These are phyloP conservation scores for Asterochloris erici DNA, from an alignment of 139 green algal genomes.

Conservation along the genomic window DNA sequence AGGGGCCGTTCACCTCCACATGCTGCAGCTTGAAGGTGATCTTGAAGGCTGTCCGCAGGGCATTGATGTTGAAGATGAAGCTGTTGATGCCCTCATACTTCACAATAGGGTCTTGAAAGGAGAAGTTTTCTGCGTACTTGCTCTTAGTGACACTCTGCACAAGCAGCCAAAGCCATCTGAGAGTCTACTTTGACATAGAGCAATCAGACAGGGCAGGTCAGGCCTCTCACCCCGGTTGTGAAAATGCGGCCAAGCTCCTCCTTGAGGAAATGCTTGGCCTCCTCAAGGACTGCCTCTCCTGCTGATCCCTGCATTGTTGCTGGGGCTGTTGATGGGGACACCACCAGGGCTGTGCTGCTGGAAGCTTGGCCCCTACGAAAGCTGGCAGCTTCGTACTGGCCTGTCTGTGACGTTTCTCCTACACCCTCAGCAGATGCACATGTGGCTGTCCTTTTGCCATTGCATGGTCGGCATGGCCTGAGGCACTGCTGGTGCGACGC, in stretches of 20 bases:
- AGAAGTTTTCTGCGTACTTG: conserved; percentile 22
- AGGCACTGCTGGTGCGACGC: too few relatives aligned
- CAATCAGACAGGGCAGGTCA: not conserved
- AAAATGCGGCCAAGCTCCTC: conserved; percentile 1
- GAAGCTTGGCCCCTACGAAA: too few relatives aligned
- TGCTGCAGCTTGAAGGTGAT: conserved; percentile 50
- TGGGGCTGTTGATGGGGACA: not conserved
- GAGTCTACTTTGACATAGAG: not conserved
- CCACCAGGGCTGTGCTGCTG: not conserved
- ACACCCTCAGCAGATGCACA: too few relatives aligned
- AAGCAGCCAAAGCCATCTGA: not conserved
- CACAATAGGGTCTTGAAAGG: conserved; percentile 49
- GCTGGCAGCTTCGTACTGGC: too few relatives aligned
- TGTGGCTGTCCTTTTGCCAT: too few relatives aligned
- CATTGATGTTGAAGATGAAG: conserved; percentile 32
- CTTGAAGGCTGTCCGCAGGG: conserved; percentile 52
- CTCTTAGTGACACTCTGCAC: not conserved
- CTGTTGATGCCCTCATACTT: conserved; percentile 24
- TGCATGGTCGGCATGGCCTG: too few relatives aligned
- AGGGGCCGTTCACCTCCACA: conserved; percentile 26
- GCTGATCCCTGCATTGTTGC: not conserved
- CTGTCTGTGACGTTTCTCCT: too few relatives aligned
- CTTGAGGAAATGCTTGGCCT: not conserved
- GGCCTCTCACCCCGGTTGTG: not conserved
- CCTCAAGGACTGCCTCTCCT: not conserved